Evolutionary conservation across 805 yeast genomes (phyloP), one percentile per base, ranked within the genome.

Genomic region (Ogataea kodamae): DNA sequence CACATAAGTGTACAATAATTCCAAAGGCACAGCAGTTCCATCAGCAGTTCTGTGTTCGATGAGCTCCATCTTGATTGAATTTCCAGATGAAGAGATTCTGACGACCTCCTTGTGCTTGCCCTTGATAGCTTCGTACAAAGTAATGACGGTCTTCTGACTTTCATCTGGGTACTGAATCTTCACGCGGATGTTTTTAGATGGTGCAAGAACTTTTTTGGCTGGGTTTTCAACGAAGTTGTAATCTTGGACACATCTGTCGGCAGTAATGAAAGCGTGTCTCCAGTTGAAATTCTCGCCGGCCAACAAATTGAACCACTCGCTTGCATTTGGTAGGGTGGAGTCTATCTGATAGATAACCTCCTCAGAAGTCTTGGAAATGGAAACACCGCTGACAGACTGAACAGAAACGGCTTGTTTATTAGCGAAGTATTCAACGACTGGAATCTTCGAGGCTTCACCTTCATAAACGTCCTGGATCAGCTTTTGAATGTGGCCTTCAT

Each of bases 21-120:
- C 78, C 55, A 92, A 74, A 22, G 84, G 74, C 42, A 78, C 86
- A 19, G 96, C 78, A 46, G 64, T 64, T 42, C 75, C 76, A 52
- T 83, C 90, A 43, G 79, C 80, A 41, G 90, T 84, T 72, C 97
- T 84, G 61, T 78, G 78, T 65, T 92, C 97, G 59, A 87, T 81
- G 62, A 92, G 70, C 32, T 74, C 66, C 58, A 89, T 70, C 54
- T 76, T 72, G 57, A 92, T 85, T 31, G 72, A 62, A 31, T 70
- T 57, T 34, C 67, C 67, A 36, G 64, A 50, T 51, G 78, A 62
- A 45, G 68, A 70, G 49, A 88, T 70, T 49, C 71, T 73, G 39
- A 82, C 85, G 40, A 82, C 81, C 49, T 78, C 76, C 55, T 70
- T 73, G 43, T 66, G 62, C 48, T 73, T 76, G 49, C 94, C 94